Evolutionary conservation across 345 rosid species (phyloP).

Genomic region (Punica granatum): DNA sequence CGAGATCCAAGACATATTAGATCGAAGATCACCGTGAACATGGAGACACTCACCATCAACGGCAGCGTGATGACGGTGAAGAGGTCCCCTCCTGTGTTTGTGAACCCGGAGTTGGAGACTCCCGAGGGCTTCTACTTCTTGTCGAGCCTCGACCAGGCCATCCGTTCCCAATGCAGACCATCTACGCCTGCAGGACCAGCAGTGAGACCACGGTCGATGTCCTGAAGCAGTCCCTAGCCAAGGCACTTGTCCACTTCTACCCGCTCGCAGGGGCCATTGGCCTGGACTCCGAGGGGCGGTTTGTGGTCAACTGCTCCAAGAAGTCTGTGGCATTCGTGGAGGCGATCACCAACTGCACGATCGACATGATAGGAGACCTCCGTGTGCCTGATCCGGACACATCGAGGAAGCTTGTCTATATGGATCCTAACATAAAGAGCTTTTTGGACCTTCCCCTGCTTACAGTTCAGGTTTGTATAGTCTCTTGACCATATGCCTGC

Average conservation of each 20-base stretch:
- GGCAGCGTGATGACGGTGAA: conserved; percentile 2
- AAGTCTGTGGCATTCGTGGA: conserved; percentile 13
- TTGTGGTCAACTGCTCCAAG: conserved; percentile 14
- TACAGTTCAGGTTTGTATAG: conserved; percentile 6
- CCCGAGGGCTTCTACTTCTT: conserved; percentile 9
- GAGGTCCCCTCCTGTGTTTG: not conserved
- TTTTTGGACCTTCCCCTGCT: conserved; percentile 7
- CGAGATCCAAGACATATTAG: no score
- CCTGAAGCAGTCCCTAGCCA: conserved; percentile 16
- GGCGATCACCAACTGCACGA: conserved; percentile 3
- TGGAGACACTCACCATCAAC: not conserved
- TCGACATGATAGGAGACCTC: conserved; percentile 12
- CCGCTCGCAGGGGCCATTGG: conserved; percentile 20
- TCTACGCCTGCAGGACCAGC: conserved; percentile 10
- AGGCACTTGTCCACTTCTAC: conserved; percentile 18
- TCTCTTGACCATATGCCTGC: no score
- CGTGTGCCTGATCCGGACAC: conserved; percentile 7
- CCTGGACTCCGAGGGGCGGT: conserved; percentile 8
- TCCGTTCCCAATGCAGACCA: conserved; percentile 4
- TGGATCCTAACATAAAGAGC: conserved; percentile 1
- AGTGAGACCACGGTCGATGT: conserved; percentile 6
- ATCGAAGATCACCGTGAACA: not conserved
- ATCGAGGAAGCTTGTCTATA: conserved; percentile 9
- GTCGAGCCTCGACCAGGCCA: conserved; percentile 17
- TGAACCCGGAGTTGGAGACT: conserved; percentile 7